Conservation (phyloP, 1,139 yeast species). For the Kluyveromyces marxianus region DNA sequence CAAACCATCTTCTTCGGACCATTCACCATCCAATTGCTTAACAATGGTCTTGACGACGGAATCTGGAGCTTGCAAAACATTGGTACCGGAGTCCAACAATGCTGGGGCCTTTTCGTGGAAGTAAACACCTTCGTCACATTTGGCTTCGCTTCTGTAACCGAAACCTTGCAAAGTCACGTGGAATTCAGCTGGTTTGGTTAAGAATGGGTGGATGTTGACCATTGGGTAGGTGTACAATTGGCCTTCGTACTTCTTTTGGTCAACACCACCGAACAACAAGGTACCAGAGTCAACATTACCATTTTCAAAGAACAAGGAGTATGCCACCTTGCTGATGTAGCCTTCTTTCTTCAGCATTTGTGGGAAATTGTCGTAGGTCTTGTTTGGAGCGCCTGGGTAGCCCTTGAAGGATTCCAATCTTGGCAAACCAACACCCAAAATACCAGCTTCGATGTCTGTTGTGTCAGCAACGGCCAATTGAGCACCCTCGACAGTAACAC, state of each 20-base stretch:
- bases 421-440: constrained; percentile 25
- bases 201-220: constrained; percentile 31
- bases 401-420: constrained; percentile 21
- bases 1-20: constrained; percentile 30
- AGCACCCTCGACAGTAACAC: constrained; percentile 10
- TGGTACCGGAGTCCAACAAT: constrained; percentile 63
- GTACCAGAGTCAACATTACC: constrained; percentile 34
- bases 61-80: constrained; percentile 47
- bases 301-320: constrained; percentile 43
- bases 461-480: constrained; percentile 23
- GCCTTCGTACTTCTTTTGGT: constrained; percentile 41
- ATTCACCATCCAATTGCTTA: constrained; percentile 33
- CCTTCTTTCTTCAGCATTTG: constrained; percentile 45
- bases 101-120: constrained; percentile 35
- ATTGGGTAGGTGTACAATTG: constrained; percentile 39
- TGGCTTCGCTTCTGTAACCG: constrained; percentile 29
- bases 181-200: constrained; percentile 32
- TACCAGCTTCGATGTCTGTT: constrained; percentile 21
- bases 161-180: constrained; percentile 41
- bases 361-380: constrained; percentile 50
- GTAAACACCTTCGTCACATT: constrained; percentile 24
- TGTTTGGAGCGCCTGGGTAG: constrained; percentile 20
- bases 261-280: constrained; percentile 51
- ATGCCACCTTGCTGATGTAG: constrained; percentile 42
- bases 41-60: constrained; percentile 37